phyloP scores from a whole-genome alignment of 768 basidiomycete species.

The Sporobolomyces phaffii region DNA sequence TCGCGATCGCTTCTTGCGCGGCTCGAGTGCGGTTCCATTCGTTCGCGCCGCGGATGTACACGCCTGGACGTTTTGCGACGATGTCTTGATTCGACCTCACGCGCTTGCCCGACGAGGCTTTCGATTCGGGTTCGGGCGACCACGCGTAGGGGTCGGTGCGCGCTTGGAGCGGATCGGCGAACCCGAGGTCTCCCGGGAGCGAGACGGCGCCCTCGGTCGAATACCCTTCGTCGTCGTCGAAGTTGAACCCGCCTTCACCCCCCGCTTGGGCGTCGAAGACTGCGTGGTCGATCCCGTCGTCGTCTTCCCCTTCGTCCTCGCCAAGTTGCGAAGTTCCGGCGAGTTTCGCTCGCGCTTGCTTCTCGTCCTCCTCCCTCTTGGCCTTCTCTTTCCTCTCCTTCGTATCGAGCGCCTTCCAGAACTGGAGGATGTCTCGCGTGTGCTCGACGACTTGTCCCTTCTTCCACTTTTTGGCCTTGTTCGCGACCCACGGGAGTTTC shows the following conservation, averaged over 20 bases:
- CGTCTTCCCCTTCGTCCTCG: neutral
- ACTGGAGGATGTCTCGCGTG: slow-evolving; percentile 19
- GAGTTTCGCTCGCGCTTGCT: neutral
- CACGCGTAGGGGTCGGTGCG: neutral
- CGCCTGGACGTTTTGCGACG: neutral
- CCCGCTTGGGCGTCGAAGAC: neutral
- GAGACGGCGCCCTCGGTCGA: neutral
- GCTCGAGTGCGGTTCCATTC: slow-evolving; percentile 1
- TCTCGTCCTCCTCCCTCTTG: neutral
- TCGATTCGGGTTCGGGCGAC: neutral
- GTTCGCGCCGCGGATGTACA: neutral
- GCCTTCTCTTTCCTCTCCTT: slow-evolving; percentile 2
- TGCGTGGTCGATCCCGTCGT: neutral
- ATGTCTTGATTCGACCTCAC: neutral
- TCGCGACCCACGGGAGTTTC: slow-evolving; percentile 21
- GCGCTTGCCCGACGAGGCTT: too few species aligned
- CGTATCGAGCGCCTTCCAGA: slow-evolving; percentile 8
- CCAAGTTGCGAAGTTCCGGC: neutral
- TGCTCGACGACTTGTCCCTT: slow-evolving; percentile 17
- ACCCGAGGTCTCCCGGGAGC: neutral
- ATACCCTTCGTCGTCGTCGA: neutral
- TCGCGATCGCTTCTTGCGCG: neutral
- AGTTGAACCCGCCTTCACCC: neutral
- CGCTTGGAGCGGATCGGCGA: neutral
- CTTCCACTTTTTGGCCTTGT: neutral